Base-by-base conservation (phyloP, 345 rosid species). In the Rhodamnia rubescens region DNA sequence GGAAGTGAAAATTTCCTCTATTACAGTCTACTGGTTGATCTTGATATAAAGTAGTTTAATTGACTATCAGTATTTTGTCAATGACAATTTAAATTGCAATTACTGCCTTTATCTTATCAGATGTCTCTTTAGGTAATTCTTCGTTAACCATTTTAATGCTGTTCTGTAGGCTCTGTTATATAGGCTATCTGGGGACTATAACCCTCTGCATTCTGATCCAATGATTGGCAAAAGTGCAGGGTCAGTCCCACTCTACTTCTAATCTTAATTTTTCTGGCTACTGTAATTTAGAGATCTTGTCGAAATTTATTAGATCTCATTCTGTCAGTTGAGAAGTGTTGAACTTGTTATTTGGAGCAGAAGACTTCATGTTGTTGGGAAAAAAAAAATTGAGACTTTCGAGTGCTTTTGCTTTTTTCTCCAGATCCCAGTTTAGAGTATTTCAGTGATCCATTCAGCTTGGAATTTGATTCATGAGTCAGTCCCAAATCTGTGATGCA, bases 131-230 rank as follows among this genome's bases (percentile, higher is more conserved):
- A 44, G 78, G 15, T 81, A 42, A 29, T 81, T 74, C 64, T 29
- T 52, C 81, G 44, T 82, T 84, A 90, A 85, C 64, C 75, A 81
- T 22, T 84, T 85, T 59, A 83, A 52, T 87, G 82, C 83, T 80
- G 80, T 83, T 87, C 82, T 84, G 92, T 93, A 97, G 99, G 99
- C 99, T 58, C 90, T 97, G 88, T 88, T 97, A 84, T 97, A 97
- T 86, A 92, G 98, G 92, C 87, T 96, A 84, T 96, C 98, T 59
- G 99, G 99, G 87, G 98, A 97, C 86, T 96, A 96, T 84, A 96
- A 97, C 89, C 99, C 98, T 88, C 88, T 97, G 85, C 99, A 95
- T 91, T 93, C 98, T 27, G 99, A 97, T 91, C 98, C 98, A 82
- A 81, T 81, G 87, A 2, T 95, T 84, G 98, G 98, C n/a, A 88